A percentile compares a stretch with the other conserved stretches of the same genome.
Evolutionary conservation across 768 basidiomycete genomes (phyloP).

Genomic region (Termitomyces sp.): DNA sequence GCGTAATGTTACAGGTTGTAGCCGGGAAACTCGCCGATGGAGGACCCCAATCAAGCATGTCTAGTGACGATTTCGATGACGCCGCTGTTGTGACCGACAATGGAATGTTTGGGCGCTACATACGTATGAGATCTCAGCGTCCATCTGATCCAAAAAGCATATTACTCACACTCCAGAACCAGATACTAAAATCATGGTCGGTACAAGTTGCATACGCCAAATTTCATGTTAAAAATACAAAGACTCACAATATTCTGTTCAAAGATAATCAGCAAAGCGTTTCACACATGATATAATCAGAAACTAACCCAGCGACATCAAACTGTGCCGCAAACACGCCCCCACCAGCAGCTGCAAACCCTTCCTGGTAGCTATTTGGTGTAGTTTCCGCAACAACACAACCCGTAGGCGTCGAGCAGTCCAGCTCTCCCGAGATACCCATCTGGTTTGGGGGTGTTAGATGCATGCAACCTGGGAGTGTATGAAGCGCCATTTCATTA

Average conservation of each 20-base stretch:
- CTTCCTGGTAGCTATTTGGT: slow-evolving; percentile 57
- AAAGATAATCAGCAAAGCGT: not conserved
- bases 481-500: slow-evolving; percentile 82
- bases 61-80: slow-evolving; percentile 25
- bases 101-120: slow-evolving; percentile 32
- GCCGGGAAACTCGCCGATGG: slow-evolving; percentile 36
- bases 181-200: slow-evolving; percentile 25
- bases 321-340: slow-evolving; percentile 77
- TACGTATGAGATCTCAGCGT: slow-evolving; percentile 12
- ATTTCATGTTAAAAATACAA: not conserved
- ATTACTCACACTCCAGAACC: slow-evolving; percentile 41
- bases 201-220: not conserved
- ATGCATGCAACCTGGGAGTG: slow-evolving; percentile 38
- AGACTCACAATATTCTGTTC: slow-evolving; percentile 22
- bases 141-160: not conserved
- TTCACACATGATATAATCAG: not conserved
- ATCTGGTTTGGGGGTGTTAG: slow-evolving; percentile 33
- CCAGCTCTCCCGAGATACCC: slow-evolving; percentile 44
- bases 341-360: slow-evolving; percentile 65
- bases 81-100: slow-evolving; percentile 23
- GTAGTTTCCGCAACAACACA: slow-evolving; percentile 60
- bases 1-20: slow-evolving; percentile 33
- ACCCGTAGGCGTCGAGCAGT: slow-evolving; percentile 58
- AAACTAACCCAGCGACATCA: slow-evolving; percentile 35
- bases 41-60: slow-evolving; percentile 35